Evolutionary conservation across 2,329 filamentous ascomycete species (phyloP).

Genomic region (Cladosporium sp.): DNA sequence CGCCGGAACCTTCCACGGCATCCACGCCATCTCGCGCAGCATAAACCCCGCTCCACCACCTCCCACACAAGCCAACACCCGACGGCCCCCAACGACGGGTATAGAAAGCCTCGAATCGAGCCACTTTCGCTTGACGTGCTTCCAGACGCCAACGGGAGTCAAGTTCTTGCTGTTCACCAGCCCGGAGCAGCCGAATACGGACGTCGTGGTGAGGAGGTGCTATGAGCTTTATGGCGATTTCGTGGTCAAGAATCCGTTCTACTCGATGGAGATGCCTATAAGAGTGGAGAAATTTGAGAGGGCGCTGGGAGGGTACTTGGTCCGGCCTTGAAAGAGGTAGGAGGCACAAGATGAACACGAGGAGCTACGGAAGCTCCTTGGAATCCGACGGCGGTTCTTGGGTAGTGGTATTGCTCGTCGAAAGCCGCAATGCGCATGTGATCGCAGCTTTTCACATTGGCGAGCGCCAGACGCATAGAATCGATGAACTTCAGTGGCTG

Average conservation of each 20-base stretch:
- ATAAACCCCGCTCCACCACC: constrained; percentile 40
- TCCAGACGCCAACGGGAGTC: constrained; percentile 86
- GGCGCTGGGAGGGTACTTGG: constrained; percentile 39
- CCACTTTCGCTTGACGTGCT: constrained; percentile 93
- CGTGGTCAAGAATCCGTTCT: constrained; percentile 99
- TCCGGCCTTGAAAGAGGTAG: constrained; percentile 24
- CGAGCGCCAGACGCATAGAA: background rate
- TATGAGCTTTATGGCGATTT: constrained; percentile 96
- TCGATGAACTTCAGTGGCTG: background rate
- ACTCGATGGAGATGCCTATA: constrained; percentile 95
- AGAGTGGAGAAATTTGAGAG: constrained; percentile 93
- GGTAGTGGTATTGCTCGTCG: too few relatives aligned
- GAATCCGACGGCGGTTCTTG: too few relatives aligned
- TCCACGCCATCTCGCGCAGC: constrained; percentile 61
- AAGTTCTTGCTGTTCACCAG: constrained; percentile 97
- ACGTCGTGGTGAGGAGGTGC: constrained; percentile 74
- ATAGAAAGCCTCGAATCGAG: constrained; percentile 91
- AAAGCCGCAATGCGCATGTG: background rate
- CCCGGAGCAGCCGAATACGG: constrained; percentile 79
- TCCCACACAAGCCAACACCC: constrained; percentile 32
- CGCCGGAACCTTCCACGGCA: constrained; percentile 90
- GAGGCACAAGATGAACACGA: background rate
- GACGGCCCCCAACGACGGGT: constrained; percentile 60
- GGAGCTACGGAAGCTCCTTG: too few relatives aligned
- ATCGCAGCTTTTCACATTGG: background rate